Evolutionary conservation across 2,329 filamentous ascomycete genomes (phyloP).

Genomic region (Fragosphaeria purpurea): DNA sequence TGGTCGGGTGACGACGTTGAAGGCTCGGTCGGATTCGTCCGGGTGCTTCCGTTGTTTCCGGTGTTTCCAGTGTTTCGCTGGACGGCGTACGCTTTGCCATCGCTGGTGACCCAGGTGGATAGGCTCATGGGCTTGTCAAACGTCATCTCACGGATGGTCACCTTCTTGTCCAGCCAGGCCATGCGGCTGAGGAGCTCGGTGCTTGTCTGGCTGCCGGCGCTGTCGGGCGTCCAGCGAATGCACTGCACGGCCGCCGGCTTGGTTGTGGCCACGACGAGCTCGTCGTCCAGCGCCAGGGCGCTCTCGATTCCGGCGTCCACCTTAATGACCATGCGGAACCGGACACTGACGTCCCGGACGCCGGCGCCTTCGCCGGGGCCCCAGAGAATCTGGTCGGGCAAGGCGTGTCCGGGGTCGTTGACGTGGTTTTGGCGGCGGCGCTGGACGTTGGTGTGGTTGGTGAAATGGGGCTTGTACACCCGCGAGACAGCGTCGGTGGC

Average conservation of each 20-base stretch:
- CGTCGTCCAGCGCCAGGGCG: constrained; percentile 81
- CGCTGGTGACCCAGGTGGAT: constrained; percentile 81
- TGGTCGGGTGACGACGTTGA: not conserved
- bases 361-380: constrained; percentile 75
- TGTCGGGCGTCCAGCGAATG: constrained; percentile 87
- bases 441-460: constrained; percentile 54
- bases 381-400: constrained; percentile 54
- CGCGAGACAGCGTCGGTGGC: constrained; percentile 72
- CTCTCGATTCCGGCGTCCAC: constrained; percentile 90
- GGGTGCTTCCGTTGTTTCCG: not conserved
- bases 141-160: constrained; percentile 71
- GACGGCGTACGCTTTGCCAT: constrained; percentile 83
- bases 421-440: constrained; percentile 51
- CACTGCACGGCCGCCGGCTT: constrained; percentile 95
- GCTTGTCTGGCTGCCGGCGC: constrained; percentile 70
- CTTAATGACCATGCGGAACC: constrained; percentile 96
- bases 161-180: constrained; percentile 72
- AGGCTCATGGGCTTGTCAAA: constrained; percentile 95
- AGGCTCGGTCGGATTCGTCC: too few species aligned
- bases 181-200: constrained; percentile 86
- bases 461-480: constrained; percentile 77
- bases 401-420: constrained; percentile 42
- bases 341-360: constrained; percentile 76
- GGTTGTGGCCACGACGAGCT: constrained; percentile 80
- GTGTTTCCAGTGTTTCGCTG: constrained; percentile 44